Base-by-base conservation (phyloP, 1,284 basidiomycete species). In the Puccinia hordei region DNA sequence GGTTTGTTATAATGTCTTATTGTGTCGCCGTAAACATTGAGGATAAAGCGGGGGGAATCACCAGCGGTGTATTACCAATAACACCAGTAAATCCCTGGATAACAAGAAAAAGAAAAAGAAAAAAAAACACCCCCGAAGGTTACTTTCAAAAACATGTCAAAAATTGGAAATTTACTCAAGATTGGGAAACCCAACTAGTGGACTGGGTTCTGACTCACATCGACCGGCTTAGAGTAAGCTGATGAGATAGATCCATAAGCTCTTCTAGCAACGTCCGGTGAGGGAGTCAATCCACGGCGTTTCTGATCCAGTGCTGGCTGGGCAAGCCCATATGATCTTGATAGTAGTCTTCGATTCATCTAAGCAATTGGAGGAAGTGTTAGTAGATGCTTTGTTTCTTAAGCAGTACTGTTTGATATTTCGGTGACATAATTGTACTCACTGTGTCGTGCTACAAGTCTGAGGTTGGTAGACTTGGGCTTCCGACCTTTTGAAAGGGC, bases 41-140 rank as follows among this genome's bases (percentile, higher is more conserved):
- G 13, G 12, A 41, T 10, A 12, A 76, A 53, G 9, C n/a, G 61
- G 66, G 1, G 12, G 24, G 2, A 41, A 30, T 57, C 12, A 73
- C 78, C 55, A 80, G n/a, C 49, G 78, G 78, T 38, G 78, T 80
- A 33, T 73, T 73, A 35, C 78, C 78, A 44, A 80, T 63, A 1
- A 44, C 78, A 30, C 78, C 78, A 27, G 78, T 80, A 33, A 80
- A 80, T 22, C 78, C 78, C 78, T 80, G 27, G 24, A 59, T 1
- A 33, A n/a, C n/a, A n/a, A n/a, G n/a, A 9, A 69, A 24, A 17
- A 15, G 35, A 27, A 49, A 12, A 9, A 69, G 13, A 17, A 3
- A 53, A 27, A 30, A 12, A 19, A 24, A 30, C 38, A 12, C 2
- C 33, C 6, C 44, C 41, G 12, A 41, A 68, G 13, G n/a, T 46